Evolutionary conservation across 495 filamentous ascomycete species (phyloP), one percentile per base, ranked within the genome.

Genomic region (Aspergillus avenaceus): DNA sequence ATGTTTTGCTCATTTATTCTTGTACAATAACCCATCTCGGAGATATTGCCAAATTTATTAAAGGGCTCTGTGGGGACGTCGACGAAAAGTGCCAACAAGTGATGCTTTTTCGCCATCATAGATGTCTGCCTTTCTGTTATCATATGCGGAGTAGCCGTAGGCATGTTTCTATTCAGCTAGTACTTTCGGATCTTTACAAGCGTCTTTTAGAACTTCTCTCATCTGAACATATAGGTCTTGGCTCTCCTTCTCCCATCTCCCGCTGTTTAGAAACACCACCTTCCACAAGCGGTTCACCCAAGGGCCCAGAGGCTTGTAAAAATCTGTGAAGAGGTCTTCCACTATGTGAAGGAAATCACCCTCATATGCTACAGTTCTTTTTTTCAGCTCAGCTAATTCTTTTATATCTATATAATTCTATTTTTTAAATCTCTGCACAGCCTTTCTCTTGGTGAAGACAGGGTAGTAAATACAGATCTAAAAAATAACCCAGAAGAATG

Each of bases 401-500:
- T 50, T 40, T 21, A 36, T 43, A 16, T 43, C 48, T 7, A 50
- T 14, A 21, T 50, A 50, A 31, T 50, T 50, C 48, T 40, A 50
- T 34, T 36, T 43, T 27, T 43, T 28, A 34, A 50, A 43, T 29
- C 40, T 43, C 16, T 19, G 38, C 11, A 41, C 37, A 13, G 42
- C 47, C 12, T 1, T n/a, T 2, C 34, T 27, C 21, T 8, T 6
- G 32, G 31, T 7, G 2, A 7, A 34, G 16, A 9, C 61, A 8
- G 67, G 25, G 37, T 57, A 67, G 36, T 77, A 62, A 21, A 77
- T 66, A 51, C 62, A 75, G 42, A 77, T 70, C 69, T 65, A 75
- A 45, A 76, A 76, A 0, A 80, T 46, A 19, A 81, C 73, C 70
- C 67, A 80, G 55, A 80, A 80, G 56, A 80, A 77, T 18, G 69